Percentiles rank a stretch among this genome's conserved stretches.
Evolutionary conservation across 2,329 filamentous ascomycete genomes (phyloP).

Genomic region (Colletotrichum salicis): DNA sequence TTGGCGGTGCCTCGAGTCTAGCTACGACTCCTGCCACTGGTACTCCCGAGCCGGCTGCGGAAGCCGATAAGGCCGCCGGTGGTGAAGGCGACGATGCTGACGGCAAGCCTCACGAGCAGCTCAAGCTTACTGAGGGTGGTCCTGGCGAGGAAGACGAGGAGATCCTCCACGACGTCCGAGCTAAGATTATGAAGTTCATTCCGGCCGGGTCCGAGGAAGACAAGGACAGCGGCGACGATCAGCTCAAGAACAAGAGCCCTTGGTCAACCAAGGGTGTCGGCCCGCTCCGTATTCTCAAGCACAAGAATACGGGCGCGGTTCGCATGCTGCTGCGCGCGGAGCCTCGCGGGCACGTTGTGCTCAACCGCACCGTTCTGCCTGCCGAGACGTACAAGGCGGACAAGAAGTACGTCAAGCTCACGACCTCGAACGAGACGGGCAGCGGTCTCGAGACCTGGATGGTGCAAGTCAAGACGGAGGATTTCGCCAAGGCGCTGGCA

Average conservation of each 20-base stretch:
- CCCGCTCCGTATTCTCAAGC: slow-evolving; percentile 76
- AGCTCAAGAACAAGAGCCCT: slow-evolving; percentile 61
- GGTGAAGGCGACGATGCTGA: slow-evolving; percentile 57
- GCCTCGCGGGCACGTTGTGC: slow-evolving; percentile 76
- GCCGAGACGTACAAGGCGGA: slow-evolving; percentile 71
- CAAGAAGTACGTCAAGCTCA: slow-evolving; percentile 70
- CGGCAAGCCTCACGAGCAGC: slow-evolving; percentile 72
- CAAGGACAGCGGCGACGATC: slow-evolving; percentile 54
- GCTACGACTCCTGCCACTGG: slow-evolving; percentile 69
- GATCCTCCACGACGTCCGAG: slow-evolving; percentile 74
- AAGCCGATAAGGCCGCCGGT: slow-evolving; percentile 44
- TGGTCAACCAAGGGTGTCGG: slow-evolving; percentile 80
- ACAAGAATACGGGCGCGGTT: slow-evolving; percentile 74
- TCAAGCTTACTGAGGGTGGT: slow-evolving; percentile 74
- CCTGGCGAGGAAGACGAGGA: slow-evolving; percentile 79
- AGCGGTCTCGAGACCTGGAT: slow-evolving; percentile 75
- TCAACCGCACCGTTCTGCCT: slow-evolving; percentile 75
- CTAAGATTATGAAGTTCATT: slow-evolving; percentile 74
- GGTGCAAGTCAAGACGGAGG: slow-evolving; percentile 74
- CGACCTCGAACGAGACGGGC: slow-evolving; percentile 67
- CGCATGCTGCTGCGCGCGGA: slow-evolving; percentile 80
- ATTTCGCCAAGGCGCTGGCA: slow-evolving; percentile 53
- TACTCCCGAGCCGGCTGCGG: slow-evolving; percentile 66
- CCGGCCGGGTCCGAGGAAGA: slow-evolving; percentile 56
- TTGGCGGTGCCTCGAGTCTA: slow-evolving; percentile 69